Percentiles rank a stretch among this genome's conserved stretches.
Evolutionary conservation across 257 asterid species (phyloP).

Genomic region (Fraxinus excelsior): DNA sequence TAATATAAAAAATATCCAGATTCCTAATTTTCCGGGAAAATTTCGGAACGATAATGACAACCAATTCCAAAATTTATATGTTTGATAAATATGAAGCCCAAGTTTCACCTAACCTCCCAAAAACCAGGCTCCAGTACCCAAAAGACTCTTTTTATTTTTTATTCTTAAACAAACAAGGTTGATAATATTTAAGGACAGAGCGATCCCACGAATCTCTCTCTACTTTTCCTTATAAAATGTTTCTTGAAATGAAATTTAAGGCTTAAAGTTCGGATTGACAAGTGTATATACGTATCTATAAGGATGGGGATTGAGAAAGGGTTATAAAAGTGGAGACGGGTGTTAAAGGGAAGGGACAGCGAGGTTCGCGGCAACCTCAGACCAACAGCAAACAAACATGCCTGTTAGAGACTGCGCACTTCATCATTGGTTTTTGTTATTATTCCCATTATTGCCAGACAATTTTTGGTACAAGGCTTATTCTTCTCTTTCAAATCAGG

Average conservation of each 20-base stretch:
- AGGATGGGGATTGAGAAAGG: background rate
- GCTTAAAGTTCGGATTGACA: conserved; percentile 31
- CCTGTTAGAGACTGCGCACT: conserved; percentile 35
- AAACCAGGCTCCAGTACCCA: background rate
- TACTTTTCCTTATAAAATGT: conserved; percentile 5
- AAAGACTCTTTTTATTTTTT: background rate
- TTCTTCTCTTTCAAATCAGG: background rate
- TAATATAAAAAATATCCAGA: conserved; percentile 38
- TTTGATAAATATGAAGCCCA: conserved; percentile 27
- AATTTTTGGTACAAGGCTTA: too few relatives aligned
- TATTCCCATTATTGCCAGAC: background rate
- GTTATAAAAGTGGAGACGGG: background rate
- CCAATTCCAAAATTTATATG: conserved; percentile 25
- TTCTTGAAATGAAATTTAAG: conserved; percentile 41
- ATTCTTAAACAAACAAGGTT: conserved; percentile 5
- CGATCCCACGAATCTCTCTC: conserved; percentile 40
- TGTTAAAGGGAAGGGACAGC: conserved; percentile 32
- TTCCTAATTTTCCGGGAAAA: conserved; percentile 38
- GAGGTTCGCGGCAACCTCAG: conserved; percentile 34
- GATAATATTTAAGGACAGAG: conserved; percentile 36
- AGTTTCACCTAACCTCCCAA: conserved; percentile 26
- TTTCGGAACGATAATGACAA: conserved; percentile 28
- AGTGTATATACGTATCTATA: background rate
- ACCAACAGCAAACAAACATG: conserved; percentile 24
- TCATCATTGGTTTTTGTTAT: conserved; percentile 40